phyloP scores from a whole-genome alignment of 768 basidiomycete genomes.

The Coprinopsis cinerea region DNA sequence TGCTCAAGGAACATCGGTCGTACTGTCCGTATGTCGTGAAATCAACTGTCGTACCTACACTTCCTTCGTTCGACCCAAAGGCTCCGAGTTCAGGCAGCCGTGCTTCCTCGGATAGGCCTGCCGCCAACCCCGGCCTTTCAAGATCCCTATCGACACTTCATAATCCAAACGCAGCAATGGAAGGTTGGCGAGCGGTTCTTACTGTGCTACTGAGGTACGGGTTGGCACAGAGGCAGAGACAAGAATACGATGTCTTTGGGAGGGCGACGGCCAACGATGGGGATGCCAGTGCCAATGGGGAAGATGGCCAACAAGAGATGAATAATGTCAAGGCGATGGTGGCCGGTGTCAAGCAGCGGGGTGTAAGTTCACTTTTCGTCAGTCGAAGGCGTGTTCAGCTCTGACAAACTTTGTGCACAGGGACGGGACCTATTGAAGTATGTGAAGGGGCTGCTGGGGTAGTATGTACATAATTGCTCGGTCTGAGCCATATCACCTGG shows the following conservation, averaged over 20 bases:
- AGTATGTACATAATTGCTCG: slow-evolving; percentile 11
- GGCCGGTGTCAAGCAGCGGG: slow-evolving; percentile 64
- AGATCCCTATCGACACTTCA: slow-evolving; percentile 25
- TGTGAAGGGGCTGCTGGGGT: slow-evolving; percentile 62
- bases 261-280: slow-evolving; percentile 10
- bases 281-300: slow-evolving; percentile 11
- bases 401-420: slow-evolving; percentile 26
- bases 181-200: slow-evolving; percentile 82
- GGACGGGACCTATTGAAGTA: slow-evolving; percentile 68
- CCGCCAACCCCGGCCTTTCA: slow-evolving; percentile 21
- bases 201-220: slow-evolving; percentile 63
- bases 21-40: slow-evolving; percentile 82
- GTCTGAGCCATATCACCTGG: slow-evolving; percentile 17
- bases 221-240: slow-evolving; percentile 48
- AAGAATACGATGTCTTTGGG: slow-evolving; percentile 26
- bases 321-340: slow-evolving; percentile 71
- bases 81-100: neutral
- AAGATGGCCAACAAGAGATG: slow-evolving; percentile 29
- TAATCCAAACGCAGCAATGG: slow-evolving; percentile 36
- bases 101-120: slow-evolving; percentile 8
- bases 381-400: neutral
- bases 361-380: slow-evolving; percentile 43
- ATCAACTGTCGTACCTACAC: slow-evolving; percentile 58
- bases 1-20: slow-evolving; percentile 76
- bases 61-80: slow-evolving; percentile 31